phyloP scores from a whole-genome alignment of 1,139 yeast species.

The Diutina neorugosa region DNA sequence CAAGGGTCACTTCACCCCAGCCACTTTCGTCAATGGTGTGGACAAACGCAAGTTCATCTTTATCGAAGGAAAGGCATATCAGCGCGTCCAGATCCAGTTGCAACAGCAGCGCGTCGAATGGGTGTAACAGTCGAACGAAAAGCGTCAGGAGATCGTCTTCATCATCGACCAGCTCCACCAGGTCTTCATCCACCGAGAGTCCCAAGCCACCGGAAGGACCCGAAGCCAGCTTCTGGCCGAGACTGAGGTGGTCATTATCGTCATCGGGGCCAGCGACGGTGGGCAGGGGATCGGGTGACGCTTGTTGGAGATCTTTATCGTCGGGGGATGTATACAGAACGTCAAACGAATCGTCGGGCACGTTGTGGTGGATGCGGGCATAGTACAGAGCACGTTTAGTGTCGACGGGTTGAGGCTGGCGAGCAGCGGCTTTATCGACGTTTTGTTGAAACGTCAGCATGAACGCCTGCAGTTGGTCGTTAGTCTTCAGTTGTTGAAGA shows the following conservation, averaged over 20 bases:
- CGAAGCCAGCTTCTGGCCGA: slow-evolving; percentile 11
- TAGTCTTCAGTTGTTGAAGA: slow-evolving; percentile 26
- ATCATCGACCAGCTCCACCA: neutral
- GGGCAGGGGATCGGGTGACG: neutral
- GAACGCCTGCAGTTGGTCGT: slow-evolving; percentile 12
- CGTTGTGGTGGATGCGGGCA: slow-evolving; percentile 14
- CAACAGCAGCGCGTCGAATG: slow-evolving; percentile 52
- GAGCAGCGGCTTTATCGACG: slow-evolving; percentile 7
- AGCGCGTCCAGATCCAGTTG: slow-evolving; percentile 58
- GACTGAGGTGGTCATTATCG: slow-evolving; percentile 4
- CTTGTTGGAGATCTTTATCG: neutral
- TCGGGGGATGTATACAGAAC: neutral
- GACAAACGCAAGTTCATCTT: slow-evolving; percentile 73
- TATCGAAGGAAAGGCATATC: slow-evolving; percentile 73
- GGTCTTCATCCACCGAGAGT: neutral
- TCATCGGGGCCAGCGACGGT: slow-evolving; percentile 24
- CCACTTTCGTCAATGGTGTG: slow-evolving; percentile 89
- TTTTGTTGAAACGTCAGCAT: slow-evolving; percentile 25
- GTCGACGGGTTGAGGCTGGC: slow-evolving; percentile 10
- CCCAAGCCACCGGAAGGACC: neutral
- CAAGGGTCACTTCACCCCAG: slow-evolving; percentile 92
- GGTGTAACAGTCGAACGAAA: slow-evolving; percentile 58
- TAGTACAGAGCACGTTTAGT: slow-evolving; percentile 20
- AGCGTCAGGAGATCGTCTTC: slow-evolving; percentile 20
- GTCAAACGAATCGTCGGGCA: slow-evolving; percentile 6